phyloP scores from a whole-genome alignment of 2,329 filamentous ascomycete species.

The Botrytis galanthina region DNA sequence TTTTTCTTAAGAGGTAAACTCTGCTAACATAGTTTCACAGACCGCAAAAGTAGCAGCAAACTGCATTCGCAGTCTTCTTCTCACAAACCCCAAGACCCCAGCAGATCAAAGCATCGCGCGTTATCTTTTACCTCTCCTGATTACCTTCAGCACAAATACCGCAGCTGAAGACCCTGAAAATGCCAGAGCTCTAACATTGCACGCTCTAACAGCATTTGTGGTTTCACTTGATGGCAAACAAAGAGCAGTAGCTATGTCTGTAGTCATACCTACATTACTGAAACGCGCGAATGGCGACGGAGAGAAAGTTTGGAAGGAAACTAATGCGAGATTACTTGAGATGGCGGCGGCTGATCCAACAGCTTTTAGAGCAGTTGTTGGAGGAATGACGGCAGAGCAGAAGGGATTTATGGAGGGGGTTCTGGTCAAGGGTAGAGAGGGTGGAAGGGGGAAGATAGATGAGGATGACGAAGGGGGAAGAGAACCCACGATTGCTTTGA shows the following conservation, averaged over 20 bases:
- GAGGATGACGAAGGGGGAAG: slow-evolving; percentile 47
- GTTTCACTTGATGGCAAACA: slow-evolving; percentile 47
- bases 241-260: slow-evolving; percentile 62
- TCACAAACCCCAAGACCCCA: slow-evolving; percentile 59
- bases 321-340: slow-evolving; percentile 73
- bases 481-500: slow-evolving; percentile 83
- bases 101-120: slow-evolving; percentile 73
- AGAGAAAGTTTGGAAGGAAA: slow-evolving; percentile 62
- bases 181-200: slow-evolving; percentile 66
- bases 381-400: slow-evolving; percentile 66
- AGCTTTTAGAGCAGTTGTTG: slow-evolving; percentile 73
- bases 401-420: slow-evolving; percentile 79
- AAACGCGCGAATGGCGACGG: slow-evolving; percentile 66
- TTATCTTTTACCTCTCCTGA: slow-evolving; percentile 70
- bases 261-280: slow-evolving; percentile 76
- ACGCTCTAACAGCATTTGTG: slow-evolving; percentile 74
- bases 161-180: slow-evolving; percentile 77
- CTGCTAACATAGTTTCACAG: slow-evolving; percentile 41
- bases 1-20: slow-evolving; percentile 5
- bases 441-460: slow-evolving; percentile 41
- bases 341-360: slow-evolving; percentile 72
- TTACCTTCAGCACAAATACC: slow-evolving; percentile 70
- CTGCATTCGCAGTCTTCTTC: slow-evolving; percentile 80
- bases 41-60: slow-evolving; percentile 87
- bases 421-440: slow-evolving; percentile 61